A percentile compares a stretch with the other conserved stretches of the same genome.
Evolutionary conservation across 2,329 filamentous ascomycete species (phyloP).

Genomic region (Lecanicillium sp.): DNA sequence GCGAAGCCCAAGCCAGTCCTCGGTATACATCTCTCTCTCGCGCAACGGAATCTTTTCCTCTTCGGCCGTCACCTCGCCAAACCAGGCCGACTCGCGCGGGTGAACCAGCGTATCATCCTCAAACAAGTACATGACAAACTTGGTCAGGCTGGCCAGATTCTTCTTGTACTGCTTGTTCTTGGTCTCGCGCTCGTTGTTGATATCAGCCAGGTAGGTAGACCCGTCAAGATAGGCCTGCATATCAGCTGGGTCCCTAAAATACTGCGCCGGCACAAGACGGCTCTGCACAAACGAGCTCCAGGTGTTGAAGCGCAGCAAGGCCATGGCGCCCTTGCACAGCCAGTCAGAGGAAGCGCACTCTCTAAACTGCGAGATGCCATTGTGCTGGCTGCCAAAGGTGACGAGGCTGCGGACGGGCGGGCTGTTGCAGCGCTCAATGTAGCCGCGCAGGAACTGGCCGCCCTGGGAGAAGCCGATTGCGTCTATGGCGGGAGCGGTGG

Average conservation of each 20-base stretch:
- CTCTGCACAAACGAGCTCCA: constrained; percentile 74
- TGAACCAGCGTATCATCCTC: constrained; percentile 77
- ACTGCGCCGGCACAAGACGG: constrained; percentile 84
- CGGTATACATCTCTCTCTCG: constrained; percentile 65
- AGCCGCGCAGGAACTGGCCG: constrained; percentile 88
- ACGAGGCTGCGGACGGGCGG: constrained; percentile 70
- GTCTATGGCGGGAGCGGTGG: constrained; percentile 75
- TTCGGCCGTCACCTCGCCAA: constrained; percentile 74
- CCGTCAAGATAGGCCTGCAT: constrained; percentile 65
- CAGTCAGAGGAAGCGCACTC: constrained; percentile 64
- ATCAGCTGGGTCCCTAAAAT: constrained; percentile 64
- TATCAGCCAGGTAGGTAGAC: constrained; percentile 86
- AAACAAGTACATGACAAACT: constrained; percentile 86
- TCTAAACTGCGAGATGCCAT: constrained; percentile 80
- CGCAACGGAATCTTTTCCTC: constrained; percentile 59
- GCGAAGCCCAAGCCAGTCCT: constrained; percentile 90
- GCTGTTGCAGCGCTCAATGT: constrained; percentile 77
- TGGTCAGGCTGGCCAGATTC: constrained; percentile 61
- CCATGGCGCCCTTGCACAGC: constrained; percentile 73
- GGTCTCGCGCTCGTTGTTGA: constrained; percentile 78
- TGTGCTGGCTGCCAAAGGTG: constrained; percentile 87
- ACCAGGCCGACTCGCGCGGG: constrained; percentile 88
- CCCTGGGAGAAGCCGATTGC: constrained; percentile 93
- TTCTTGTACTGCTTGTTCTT: constrained; percentile 70
- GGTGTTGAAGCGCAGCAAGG: constrained; percentile 67